Conservation (phyloP, 345 rosid genomes). For the Rhodomyrtus tomentosa region DNA sequence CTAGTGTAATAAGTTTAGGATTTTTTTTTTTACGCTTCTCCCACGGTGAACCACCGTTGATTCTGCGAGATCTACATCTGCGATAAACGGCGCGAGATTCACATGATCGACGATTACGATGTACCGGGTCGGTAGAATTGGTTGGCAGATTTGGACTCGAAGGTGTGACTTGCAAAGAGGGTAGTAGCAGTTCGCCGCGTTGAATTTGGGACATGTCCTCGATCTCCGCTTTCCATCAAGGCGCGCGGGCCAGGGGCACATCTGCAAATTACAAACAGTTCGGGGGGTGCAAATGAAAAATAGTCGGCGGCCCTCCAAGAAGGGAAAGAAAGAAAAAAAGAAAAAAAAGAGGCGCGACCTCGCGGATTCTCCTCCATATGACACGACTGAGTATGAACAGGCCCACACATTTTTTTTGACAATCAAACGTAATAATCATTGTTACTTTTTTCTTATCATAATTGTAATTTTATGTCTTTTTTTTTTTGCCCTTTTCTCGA, state of each 20-base stretch:
- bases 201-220: background rate
- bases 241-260: background rate
- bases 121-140: background rate
- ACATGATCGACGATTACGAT: accelerated
- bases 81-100: accelerated
- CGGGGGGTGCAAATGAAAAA: background rate
- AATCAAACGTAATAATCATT: background rate
- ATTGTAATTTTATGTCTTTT: too few species aligned
- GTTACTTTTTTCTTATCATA: background rate
- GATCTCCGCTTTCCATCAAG: background rate
- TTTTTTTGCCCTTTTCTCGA: too few species aligned
- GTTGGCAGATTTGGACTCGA: background rate
- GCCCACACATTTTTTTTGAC: background rate
- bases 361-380: background rate
- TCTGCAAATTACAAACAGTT: background rate
- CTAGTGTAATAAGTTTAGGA: too few species aligned
- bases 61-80: accelerated
- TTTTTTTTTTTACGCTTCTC: too few species aligned
- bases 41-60: too few species aligned
- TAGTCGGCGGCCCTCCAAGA: background rate
- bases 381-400: background rate
- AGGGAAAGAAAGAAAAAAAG: background rate
- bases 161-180: background rate
- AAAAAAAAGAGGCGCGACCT: background rate
- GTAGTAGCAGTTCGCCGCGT: background rate